Evolutionary conservation across 1,284 basidiomycete genomes (phyloP), one percentile per base, ranked within the genome.

Genomic region (Ganoderma resinaceum): DNA sequence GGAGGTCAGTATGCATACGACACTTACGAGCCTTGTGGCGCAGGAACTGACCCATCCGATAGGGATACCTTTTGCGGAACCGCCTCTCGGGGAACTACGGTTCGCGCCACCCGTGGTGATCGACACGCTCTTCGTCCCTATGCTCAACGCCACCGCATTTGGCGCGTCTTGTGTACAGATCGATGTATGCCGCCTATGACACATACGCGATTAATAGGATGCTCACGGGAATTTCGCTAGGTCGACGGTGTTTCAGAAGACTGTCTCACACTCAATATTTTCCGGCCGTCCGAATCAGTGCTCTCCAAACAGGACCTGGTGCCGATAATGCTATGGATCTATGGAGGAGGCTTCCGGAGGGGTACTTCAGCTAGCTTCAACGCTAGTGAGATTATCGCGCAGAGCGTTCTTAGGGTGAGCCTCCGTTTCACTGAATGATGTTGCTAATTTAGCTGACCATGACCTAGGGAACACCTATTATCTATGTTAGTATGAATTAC

Each of bases 401-500:
- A 83, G 61, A 86, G 85, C 61, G 77, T 85, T 8, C 70, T 76
- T 43, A 78, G 86, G 55, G 85, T 86, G 11, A 6, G 63, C 37
- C n/a, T 38, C 26, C 3, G 5, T 49, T 43, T 14, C 20, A 18
- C 11, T 12, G 11, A 29, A 2, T 26, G 9, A 33, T 40, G 46
- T 26, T 23, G 7, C 20, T 46, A 7, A 20, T 46, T 46, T 9
- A 8, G 2, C 11, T 11, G 8, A n/a, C 7, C 57, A 26, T 16
- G 26, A 12, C 52, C 26, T 66, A 86, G 83, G 84, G 82, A 42
- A 86, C 84, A 2, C 86, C 85, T 20, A 72, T 89, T 35, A 80
- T 90, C 29, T 86, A 87, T 62, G 87, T 89, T 52, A 85, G 82
- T 66, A 55, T 89, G 74, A 87, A 89, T 72, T 89, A 90, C 71